Evolutionary conservation across 257 asterid species (phyloP), one percentile per base, ranked within the genome.

Genomic region (Ilex aquifolium): DNA sequence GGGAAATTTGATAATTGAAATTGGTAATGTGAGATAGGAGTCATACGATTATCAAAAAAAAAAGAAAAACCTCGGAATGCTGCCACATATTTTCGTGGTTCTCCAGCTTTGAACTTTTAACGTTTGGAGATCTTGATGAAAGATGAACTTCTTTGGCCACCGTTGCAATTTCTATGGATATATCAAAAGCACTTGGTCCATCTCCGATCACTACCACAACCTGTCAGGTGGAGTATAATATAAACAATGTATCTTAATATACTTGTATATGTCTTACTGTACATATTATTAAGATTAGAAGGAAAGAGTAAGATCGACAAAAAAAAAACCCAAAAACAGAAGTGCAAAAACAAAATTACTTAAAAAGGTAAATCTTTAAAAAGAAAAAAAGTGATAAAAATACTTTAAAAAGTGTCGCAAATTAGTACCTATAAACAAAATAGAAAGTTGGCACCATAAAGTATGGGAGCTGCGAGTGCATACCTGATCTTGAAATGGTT

Each of bases 141-240:
- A 83, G 72, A 77, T 85, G 86, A 60, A 85, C 85, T 68, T 88
- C 73, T 44, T 82, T 83, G 40, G 95, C 95, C 2, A 72, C 83
- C 0, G 4, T 21, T 0, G 82, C 65, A 4, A 88, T 77, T 27
- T 88, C 90, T 13, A 14, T 7, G 21, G 82, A 78, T 2, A 88
- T 83, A 63, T 85, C 95, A 2, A 3, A 42, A 1, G 85, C 92
- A 52, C 95, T 85, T 0, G 87, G 72, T 46, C 82, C 84, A 58
- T 46, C 60, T 10, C 95, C 96, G 61, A 89, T 81, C n/a, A 80
- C 72, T 51, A 88, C 89, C 62, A 89, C 95, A 61, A 82, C 65
- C 95, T 88, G 60, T 36, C 40, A 36, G 40, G 3, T 36, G 10
- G 15, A 15, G 4, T 15, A 52, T n/a, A n/a, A n/a, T n/a, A n/a